A percentile compares a stretch with the other conserved stretches of the same genome.
Evolutionary conservation across 805 yeast genomes (phyloP).

Genomic region (Isabelozyma rhagii): DNA sequence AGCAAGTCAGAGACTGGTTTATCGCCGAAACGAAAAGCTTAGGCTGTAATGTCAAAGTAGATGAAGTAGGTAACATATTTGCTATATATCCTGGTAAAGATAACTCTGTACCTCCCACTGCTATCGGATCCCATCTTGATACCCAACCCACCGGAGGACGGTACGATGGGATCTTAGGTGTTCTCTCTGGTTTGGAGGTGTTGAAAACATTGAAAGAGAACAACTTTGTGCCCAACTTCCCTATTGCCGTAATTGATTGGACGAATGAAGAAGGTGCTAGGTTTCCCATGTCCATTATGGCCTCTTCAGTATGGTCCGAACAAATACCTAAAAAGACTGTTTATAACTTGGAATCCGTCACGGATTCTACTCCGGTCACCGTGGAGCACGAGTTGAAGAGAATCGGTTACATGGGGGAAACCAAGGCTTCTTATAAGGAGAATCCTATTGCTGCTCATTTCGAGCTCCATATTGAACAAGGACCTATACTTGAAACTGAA

Average conservation of each 20-base stretch:
- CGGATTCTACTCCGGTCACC: constrained; percentile 45
- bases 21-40: constrained; percentile 45
- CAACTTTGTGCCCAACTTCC: constrained; percentile 57
- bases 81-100: constrained; percentile 60
- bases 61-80: constrained; percentile 67
- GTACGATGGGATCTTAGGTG: constrained; percentile 73
- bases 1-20: constrained; percentile 65
- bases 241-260: constrained; percentile 67
- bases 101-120: constrained; percentile 48
- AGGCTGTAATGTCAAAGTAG: constrained; percentile 60
- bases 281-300: constrained; percentile 66
- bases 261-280: constrained; percentile 80
- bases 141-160: constrained; percentile 80
- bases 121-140: constrained; percentile 71
- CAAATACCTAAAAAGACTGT: constrained; percentile 44
- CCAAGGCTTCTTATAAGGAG: constrained; percentile 43
- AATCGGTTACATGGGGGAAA: constrained; percentile 60
- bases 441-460: constrained; percentile 67
- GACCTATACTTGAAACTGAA: constrained; percentile 62
- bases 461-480: constrained; percentile 76
- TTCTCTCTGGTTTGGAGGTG: constrained; percentile 63
- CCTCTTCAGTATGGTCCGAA: constrained; percentile 68
- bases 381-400: constrained; percentile 54
- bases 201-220: constrained; percentile 62
- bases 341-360: constrained; percentile 51